A percentile compares a stretch with the other conserved stretches of the same genome.
phyloP scores from a whole-genome alignment of 2,329 filamentous ascomycete species.

The Trichophyton equinum region DNA sequence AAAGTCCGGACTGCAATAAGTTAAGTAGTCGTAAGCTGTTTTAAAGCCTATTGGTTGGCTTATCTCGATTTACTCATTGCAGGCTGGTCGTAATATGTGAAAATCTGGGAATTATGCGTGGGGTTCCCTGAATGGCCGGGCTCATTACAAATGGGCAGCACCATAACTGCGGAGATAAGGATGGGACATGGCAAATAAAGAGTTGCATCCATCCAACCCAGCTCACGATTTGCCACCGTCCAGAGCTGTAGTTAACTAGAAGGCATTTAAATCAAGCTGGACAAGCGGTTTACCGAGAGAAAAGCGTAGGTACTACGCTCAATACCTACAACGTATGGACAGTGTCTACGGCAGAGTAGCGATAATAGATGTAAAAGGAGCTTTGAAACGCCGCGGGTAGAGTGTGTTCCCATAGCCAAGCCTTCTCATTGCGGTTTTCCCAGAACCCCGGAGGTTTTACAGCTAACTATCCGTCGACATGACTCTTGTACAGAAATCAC shows the following conservation, averaged over 20 bases:
- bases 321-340: too few species aligned
- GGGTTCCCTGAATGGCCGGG: neutral
- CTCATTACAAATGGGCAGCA: neutral
- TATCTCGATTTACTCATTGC: neutral
- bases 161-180: neutral
- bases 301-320: neutral
- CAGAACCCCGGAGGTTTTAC: too few species aligned
- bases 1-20: neutral
- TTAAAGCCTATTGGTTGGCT: neutral
- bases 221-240: neutral
- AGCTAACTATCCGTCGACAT: too few species aligned
- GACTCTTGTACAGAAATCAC: too few species aligned
- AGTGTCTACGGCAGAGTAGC: too few species aligned
- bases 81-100: neutral
- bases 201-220: neutral
- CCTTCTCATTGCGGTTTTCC: too few species aligned
- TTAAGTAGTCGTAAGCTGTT: neutral
- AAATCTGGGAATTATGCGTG: too few species aligned
- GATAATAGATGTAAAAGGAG: too few species aligned
- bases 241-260: neutral
- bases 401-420: too few species aligned
- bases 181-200: neutral
- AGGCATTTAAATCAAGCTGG: neutral
- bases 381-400: too few species aligned
- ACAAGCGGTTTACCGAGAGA: neutral